Conservation (phyloP, 2,329 filamentous ascomycete species). For the Fusarium aywerte region DNA sequence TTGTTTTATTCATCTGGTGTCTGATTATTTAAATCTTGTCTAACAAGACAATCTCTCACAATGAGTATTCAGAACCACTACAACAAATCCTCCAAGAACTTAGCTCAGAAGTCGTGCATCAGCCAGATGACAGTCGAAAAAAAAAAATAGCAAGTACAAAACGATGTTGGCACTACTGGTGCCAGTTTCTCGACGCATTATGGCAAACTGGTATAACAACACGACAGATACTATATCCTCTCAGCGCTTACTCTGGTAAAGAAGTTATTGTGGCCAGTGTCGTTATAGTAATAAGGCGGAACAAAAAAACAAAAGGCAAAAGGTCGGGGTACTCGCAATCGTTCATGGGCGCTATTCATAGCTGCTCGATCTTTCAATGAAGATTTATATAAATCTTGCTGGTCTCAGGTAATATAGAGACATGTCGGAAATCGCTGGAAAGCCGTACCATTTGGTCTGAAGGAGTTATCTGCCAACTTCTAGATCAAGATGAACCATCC, state of each 20-base stretch:
- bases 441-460: neutral
- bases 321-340: neutral
- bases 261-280: neutral
- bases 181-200: neutral
- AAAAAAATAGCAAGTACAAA: neutral
- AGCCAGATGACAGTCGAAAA: neutral
- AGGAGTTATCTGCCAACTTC: neutral
- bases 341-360: neutral
- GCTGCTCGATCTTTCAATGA: neutral
- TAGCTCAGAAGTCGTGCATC: neutral
- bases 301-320: neutral
- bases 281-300: neutral
- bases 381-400: neutral
- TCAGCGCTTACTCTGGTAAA: neutral
- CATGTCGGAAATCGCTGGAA: neutral
- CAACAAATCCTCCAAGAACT: neutral
- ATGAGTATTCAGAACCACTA: neutral
- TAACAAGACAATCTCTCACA: neutral
- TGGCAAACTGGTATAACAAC: neutral
- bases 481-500: neutral
- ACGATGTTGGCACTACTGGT: neutral
- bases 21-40: too few relatives aligned
- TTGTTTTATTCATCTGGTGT: neutral
- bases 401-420: neutral
- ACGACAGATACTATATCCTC: neutral